A percentile compares a stretch with the other conserved stretches of the same genome.
These are phyloP conservation scores for Bryum argenteum DNA, from an alignment of 225 moss, liverwort and hornwort species.

Conservation along the genomic window DNA sequence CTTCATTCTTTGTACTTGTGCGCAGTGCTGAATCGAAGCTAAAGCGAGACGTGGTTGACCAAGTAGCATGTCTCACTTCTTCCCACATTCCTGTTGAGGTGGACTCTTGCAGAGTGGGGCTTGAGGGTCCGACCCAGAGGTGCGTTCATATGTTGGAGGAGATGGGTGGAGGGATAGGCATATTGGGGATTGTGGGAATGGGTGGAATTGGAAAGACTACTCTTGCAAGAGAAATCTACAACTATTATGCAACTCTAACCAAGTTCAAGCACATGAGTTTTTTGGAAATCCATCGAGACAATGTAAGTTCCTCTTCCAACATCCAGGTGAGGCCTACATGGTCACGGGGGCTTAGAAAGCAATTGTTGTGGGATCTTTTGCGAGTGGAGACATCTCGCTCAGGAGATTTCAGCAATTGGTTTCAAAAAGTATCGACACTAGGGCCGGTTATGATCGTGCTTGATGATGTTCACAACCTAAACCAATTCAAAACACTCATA, in stretches of 20 bases:
- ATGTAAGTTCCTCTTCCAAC: not conserved
- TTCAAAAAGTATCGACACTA: not conserved
- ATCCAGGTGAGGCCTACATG: not conserved
- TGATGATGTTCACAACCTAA: constrained; percentile 8
- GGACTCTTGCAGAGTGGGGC: too few relatives aligned
- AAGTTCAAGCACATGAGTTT: constrained; percentile 26
- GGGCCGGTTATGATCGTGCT: constrained; percentile 18
- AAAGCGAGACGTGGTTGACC: constrained; percentile 11
- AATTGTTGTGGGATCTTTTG: constrained; percentile 23
- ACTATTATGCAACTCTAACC: constrained; percentile 6
- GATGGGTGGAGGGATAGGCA: too few relatives aligned
- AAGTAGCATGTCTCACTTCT: not conserved
- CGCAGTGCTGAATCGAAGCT: constrained; percentile 15
- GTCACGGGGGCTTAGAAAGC: not conserved
- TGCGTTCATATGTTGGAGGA: too few relatives aligned
- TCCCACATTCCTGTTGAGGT: too few relatives aligned
- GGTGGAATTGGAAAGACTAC: too few relatives aligned
- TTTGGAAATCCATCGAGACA: constrained; percentile 4
- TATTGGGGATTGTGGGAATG: too few relatives aligned
- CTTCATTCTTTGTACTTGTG: too few relatives aligned
- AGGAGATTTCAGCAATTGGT: constrained; percentile 5
- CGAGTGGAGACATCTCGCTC: not conserved
- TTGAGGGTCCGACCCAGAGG: too few relatives aligned
- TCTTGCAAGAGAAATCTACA: constrained; percentile 9
- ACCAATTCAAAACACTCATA: constrained; percentile 9